These are phyloP conservation scores for Yamadazyma sp. DNA, from an alignment of 805 yeast species.

Conservation along the genomic window DNA sequence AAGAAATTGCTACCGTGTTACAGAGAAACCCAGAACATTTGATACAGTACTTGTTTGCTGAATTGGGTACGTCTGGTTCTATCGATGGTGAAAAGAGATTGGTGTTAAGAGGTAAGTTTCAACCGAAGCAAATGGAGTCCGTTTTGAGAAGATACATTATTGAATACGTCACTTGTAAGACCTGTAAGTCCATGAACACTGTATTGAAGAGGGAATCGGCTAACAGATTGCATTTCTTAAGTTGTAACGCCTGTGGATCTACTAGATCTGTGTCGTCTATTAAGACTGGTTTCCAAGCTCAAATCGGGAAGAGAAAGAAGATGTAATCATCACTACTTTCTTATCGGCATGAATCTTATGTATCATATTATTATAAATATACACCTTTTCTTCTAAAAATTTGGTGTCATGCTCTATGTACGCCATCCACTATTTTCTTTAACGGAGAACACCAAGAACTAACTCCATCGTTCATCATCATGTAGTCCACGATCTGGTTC, in stretches of 20 bases:
- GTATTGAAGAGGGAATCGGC: conserved; percentile 92
- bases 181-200: conserved; percentile 97
- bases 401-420: background rate
- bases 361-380: conserved; percentile 17
- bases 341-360: conserved; percentile 14
- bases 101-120: conserved; percentile 97
- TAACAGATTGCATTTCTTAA: conserved; percentile 95
- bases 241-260: conserved; percentile 97
- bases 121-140: conserved; percentile 95
- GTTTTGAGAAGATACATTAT: conserved; percentile 93
- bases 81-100: conserved; percentile 97
- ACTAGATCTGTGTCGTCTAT: conserved; percentile 95
- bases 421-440: conserved; percentile 50
- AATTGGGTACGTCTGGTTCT: conserved; percentile 98
- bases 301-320: conserved; percentile 84
- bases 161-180: conserved; percentile 98
- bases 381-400: conserved; percentile 9
- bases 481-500: conserved; percentile 47
- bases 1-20: conserved; percentile 88
- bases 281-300: conserved; percentile 99
- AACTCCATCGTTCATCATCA: conserved; percentile 57
- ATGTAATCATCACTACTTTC: conserved; percentile 10
- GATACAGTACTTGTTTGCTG: conserved; percentile 95
- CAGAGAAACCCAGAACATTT: conserved; percentile 97
- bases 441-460: conserved; percentile 69